Evolutionary conservation across 768 basidiomycete species (phyloP).

Genomic region (Tricholoma bakamatsutake): DNA sequence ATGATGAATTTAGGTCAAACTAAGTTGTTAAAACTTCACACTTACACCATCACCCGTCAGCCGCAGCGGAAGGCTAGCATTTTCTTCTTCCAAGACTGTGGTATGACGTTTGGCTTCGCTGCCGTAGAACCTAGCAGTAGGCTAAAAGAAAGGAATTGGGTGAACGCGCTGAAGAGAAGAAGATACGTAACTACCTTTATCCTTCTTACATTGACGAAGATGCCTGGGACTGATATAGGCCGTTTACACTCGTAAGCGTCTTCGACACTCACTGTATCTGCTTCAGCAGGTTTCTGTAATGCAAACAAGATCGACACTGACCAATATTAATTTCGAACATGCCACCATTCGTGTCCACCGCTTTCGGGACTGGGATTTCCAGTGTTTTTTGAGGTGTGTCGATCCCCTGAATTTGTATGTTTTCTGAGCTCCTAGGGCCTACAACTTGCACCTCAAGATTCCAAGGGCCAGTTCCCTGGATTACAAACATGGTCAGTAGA

Average conservation of each 20-base stretch:
- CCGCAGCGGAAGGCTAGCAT: slow-evolving; percentile 69
- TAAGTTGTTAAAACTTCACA: slow-evolving; percentile 3
- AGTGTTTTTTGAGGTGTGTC: slow-evolving; percentile 48
- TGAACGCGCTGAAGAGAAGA: neutral
- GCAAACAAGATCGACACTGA: slow-evolving; percentile 24
- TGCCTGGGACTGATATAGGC: slow-evolving; percentile 64
- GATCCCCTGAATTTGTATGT: slow-evolving; percentile 49
- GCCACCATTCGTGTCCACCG: slow-evolving; percentile 63
- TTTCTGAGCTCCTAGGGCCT: slow-evolving; percentile 63
- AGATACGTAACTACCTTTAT: slow-evolving; percentile 49
- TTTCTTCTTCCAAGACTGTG: slow-evolving; percentile 69
- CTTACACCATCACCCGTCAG: slow-evolving; percentile 88
- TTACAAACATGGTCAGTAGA: neutral
- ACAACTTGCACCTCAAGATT: slow-evolving; percentile 78
- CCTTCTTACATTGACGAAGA: slow-evolving; percentile 80
- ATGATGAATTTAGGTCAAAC: neutral
- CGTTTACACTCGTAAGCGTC: slow-evolving; percentile 88
- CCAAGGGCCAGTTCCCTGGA: slow-evolving; percentile 87
- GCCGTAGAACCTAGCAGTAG: slow-evolving; percentile 84
- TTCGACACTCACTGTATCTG: slow-evolving; percentile 66
- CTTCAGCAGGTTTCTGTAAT: slow-evolving; percentile 9
- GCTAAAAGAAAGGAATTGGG: slow-evolving; percentile 36
- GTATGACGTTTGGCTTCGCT: slow-evolving; percentile 49
- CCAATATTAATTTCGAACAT: slow-evolving; percentile 75
- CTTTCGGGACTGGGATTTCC: slow-evolving; percentile 61